Base-by-base conservation (phyloP, 2,329 filamentous ascomycete species). In the Botryotinia calthae region DNA sequence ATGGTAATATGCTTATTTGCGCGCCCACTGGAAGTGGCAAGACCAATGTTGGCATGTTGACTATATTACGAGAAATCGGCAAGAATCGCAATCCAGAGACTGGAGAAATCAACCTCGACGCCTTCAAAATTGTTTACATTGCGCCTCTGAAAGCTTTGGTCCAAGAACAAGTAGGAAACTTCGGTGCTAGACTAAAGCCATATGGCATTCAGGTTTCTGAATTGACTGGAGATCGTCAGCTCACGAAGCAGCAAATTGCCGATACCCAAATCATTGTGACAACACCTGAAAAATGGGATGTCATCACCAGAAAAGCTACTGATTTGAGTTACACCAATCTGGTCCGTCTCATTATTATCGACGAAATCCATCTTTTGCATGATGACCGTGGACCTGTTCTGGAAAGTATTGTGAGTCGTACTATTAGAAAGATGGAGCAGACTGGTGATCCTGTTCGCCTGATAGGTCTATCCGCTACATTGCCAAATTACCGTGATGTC, bases 71-170 rank as follows among this genome's bases (percentile, higher is more conserved):
- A 75, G 97, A 99, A 82, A 94, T 99, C 80, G 96, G 96, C 74
- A 99, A 98, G 85, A 91, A 99, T 81, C 89, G 95, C 73, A 91
- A 99, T 79, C 89, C 93, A 0, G 86, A 91, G 75, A 97, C 94
- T 0, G 96, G 96, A n/a, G 92, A 97, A 74, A 96, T 99, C 76
- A 94, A 97, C 82, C 85, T 99, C 14, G 96, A 99, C 79, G 90
- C 95, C 61, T 99, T 99, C 86, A 99, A 99, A 84, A 98, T 99
- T 78, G 92, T 99, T 59, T 99, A 97, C 81, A 98, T 99, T 79
- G 96, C 96, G 44, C 96, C 96, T 0, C 83, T 99, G 73, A 99
- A 99, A 82, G 96, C 96, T 64, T 84, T 99, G 76, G 96, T 99
- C 5, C 95, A 98, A 82, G 96, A 99, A 81, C 96, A 99, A 83